phyloP scores from a whole-genome alignment of 108 stramenopile species.

The Cyclostephanos invisitatus region DNA sequence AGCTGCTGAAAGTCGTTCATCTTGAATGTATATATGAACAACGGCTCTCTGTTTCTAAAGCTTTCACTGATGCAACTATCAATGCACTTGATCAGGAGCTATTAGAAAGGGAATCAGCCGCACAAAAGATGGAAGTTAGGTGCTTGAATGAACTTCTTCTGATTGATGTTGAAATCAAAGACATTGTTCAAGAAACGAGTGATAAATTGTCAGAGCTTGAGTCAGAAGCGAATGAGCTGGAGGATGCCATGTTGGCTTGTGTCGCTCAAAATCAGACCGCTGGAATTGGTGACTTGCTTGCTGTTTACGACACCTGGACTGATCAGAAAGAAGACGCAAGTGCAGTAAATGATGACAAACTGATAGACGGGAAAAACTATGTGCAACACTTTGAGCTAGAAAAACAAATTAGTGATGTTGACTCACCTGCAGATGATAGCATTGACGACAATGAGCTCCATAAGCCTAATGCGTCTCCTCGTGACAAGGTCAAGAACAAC shows the following conservation, averaged over 20 bases:
- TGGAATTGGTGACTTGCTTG: conserved; percentile 5
- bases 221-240: conserved; percentile 28
- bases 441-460: background rate
- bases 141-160: conserved; percentile 49
- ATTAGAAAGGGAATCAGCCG: conserved; percentile 34
- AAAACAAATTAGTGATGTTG: background rate
- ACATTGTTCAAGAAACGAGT: conserved; percentile 17
- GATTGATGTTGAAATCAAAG: conserved; percentile 43
- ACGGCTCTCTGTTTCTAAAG: conserved; percentile 43
- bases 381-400: background rate
- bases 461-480: background rate
- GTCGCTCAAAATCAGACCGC: conserved; percentile 5
- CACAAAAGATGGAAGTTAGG: conserved; percentile 48
- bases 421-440: background rate
- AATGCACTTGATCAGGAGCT: conserved; percentile 53
- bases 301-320: background rate
- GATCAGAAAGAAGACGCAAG: conserved; percentile 6
- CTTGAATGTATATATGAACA: conserved; percentile 42
- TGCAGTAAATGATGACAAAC: conserved; percentile 22
- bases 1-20: conserved; percentile 44
- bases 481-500: background rate
- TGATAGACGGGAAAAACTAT: conserved; percentile 4
- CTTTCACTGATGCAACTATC: conserved; percentile 52
- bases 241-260: conserved; percentile 24
- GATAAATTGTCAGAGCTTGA: conserved; percentile 25